These are phyloP conservation scores for Sinapis alba DNA, from an alignment of 441 rosid species.

Conservation along the genomic window DNA sequence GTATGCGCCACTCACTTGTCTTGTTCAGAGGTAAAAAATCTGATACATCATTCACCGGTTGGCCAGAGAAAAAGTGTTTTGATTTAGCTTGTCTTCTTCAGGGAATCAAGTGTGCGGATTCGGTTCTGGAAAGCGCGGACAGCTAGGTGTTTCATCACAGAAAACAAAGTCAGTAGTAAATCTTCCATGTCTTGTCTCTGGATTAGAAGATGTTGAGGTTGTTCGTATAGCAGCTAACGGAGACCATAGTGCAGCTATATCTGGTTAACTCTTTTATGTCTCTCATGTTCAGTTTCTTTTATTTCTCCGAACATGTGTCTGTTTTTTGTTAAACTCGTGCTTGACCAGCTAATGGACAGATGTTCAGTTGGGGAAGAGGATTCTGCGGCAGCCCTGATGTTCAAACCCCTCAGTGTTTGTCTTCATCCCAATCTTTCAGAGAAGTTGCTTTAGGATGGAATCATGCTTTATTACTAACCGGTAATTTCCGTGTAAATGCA, in stretches of 20 bases:
- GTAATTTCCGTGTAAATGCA: constrained; percentile 37
- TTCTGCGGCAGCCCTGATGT: constrained; percentile 52
- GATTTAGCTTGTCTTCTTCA: constrained; percentile 21
- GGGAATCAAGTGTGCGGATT: constrained; percentile 67
- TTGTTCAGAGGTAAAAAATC: constrained; percentile 60
- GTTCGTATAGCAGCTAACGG: constrained; percentile 67
- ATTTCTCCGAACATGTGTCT: constrained; percentile 1
- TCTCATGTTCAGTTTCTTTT: neutral
- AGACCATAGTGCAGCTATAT: constrained; percentile 79
- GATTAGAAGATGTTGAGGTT: constrained; percentile 58
- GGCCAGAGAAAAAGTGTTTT: neutral
- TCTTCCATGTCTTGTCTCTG: constrained; percentile 58
- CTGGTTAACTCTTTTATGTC: constrained; percentile 45
- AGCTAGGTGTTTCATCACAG: constrained; percentile 58
- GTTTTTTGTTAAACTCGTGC: constrained; percentile 15
- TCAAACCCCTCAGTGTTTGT: constrained; percentile 49
- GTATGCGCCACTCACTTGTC: constrained; percentile 94
- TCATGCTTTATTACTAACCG: constrained; percentile 66
- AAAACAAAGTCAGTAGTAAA: constrained; percentile 48
- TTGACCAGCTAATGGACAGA: constrained; percentile 56
- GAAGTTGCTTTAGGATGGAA: constrained; percentile 80
- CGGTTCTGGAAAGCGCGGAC: constrained; percentile 90
- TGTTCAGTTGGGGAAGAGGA: constrained; percentile 87
- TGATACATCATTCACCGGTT: constrained; percentile 7
- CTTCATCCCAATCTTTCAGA: constrained; percentile 39